Conservation (phyloP, 2,329 filamentous ascomycete genomes). For the Trichoderma atrobrunneum region DNA sequence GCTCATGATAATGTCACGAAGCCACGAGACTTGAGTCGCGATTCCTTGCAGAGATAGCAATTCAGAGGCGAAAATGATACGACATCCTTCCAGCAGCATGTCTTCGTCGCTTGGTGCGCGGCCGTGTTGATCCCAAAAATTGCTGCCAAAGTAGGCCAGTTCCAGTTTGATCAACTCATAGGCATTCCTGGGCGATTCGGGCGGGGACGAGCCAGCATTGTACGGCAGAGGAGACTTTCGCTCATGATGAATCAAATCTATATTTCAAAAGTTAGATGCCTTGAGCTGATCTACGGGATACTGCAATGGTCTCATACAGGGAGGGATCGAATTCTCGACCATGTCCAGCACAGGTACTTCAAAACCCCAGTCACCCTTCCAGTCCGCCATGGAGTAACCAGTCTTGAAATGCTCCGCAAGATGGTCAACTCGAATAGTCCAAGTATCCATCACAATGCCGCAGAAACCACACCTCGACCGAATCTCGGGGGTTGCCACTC, state of each 20-base stretch:
- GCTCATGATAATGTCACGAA: slow-evolving; percentile 57
- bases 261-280: slow-evolving; percentile 41
- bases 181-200: slow-evolving; percentile 52
- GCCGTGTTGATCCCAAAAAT: slow-evolving; percentile 42
- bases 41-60: slow-evolving; percentile 41
- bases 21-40: slow-evolving; percentile 47
- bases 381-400: slow-evolving; percentile 64
- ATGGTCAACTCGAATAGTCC: slow-evolving; percentile 60
- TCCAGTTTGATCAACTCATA: slow-evolving; percentile 61
- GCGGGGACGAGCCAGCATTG: slow-evolving; percentile 43
- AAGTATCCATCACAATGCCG: slow-evolving; percentile 59
- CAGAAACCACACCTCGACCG: slow-evolving; percentile 66
- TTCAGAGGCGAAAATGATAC: slow-evolving; percentile 56
- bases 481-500: slow-evolving; percentile 58
- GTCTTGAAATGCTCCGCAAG: slow-evolving; percentile 67
- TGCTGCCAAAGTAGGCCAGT: slow-evolving; percentile 50
- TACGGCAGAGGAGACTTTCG: slow-evolving; percentile 56
- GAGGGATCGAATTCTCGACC: slow-evolving; percentile 65
- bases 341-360: slow-evolving; percentile 58
- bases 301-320: slow-evolving; percentile 51
- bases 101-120: slow-evolving; percentile 49
- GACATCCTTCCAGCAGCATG: slow-evolving; percentile 56
- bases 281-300: slow-evolving; percentile 38
- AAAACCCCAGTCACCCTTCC: slow-evolving; percentile 70
- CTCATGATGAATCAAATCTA: slow-evolving; percentile 64